Evolutionary conservation across 129 eudicot genomes (phyloP).

Genomic region (Artemisia tridentata): DNA sequence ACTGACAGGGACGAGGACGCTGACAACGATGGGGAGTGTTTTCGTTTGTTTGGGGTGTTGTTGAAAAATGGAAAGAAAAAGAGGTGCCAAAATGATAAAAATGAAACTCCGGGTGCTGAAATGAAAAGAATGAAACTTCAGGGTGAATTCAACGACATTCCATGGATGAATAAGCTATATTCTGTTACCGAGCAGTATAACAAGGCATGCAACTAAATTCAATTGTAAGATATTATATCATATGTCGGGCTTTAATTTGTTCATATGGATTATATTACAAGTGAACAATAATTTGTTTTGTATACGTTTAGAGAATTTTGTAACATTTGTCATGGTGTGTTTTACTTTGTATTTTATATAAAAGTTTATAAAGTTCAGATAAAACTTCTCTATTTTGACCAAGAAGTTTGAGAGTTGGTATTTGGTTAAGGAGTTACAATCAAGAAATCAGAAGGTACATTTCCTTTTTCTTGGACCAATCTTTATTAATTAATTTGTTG

Average conservation of each 20-base stretch:
- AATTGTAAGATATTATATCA: conserved; percentile 4
- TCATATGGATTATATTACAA: neutral
- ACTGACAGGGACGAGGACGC: conserved; percentile 9
- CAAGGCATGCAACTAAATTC: conserved; percentile 45
- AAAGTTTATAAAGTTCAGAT: no score
- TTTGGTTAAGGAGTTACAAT: no score
- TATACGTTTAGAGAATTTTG: no score
- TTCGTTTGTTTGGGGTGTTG: conserved; percentile 73
- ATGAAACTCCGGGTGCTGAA: conserved; percentile 26
- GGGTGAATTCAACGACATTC: conserved; percentile 19
- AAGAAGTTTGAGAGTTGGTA: no score
- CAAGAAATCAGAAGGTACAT: no score
- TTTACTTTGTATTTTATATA: no score
- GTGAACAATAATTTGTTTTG: no score
- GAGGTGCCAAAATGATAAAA: conserved; percentile 42
- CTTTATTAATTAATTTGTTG: no score
- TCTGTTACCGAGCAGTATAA: conserved; percentile 39
- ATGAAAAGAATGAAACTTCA: conserved; percentile 44
- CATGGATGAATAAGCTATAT: conserved; percentile 42
- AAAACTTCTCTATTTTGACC: no score
- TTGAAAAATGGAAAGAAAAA: conserved; percentile 54
- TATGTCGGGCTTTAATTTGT: conserved; percentile 8
- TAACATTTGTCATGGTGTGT: no score
- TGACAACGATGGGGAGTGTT: conserved; percentile 35
- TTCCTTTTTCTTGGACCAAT: no score